These are phyloP conservation scores for Puccinia horiana DNA, from an alignment of 1,284 basidiomycete species.

Conservation along the genomic window DNA sequence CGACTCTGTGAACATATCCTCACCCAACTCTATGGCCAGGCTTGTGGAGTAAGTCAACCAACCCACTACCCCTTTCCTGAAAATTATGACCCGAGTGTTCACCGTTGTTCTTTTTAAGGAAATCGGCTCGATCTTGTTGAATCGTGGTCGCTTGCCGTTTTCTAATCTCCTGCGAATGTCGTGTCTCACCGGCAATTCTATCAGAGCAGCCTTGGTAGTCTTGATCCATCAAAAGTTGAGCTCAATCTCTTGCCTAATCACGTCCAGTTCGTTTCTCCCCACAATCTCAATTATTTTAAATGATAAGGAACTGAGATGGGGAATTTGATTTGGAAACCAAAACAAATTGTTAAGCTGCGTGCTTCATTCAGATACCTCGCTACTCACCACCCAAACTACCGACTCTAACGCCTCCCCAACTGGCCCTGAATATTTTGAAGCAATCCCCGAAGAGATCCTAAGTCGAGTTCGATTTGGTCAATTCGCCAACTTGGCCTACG, in stretches of 20 bases:
- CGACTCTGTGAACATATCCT: conserved; percentile 38
- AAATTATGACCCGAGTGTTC: background rate
- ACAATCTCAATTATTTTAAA: background rate
- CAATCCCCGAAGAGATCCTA: conserved; percentile 24
- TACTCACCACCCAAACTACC: background rate
- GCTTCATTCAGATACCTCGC: conserved; percentile 38
- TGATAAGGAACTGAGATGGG: background rate
- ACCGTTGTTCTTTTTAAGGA: conserved; percentile 17
- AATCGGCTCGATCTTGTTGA: conserved; percentile 38
- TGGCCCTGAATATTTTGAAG: conserved; percentile 32
- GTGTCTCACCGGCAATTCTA: conserved; percentile 34
- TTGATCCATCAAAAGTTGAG: conserved; percentile 45
- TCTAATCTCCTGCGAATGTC: conserved; percentile 29
- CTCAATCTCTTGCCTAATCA: background rate
- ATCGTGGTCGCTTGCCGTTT: conserved; percentile 41
- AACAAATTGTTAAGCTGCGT: conserved; percentile 24
- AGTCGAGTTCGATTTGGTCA: conserved; percentile 34
- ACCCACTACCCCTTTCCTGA: background rate
- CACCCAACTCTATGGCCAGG: conserved; percentile 35
- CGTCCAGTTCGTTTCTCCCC: background rate
- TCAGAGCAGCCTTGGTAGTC: conserved; percentile 25
- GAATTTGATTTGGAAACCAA: no score
- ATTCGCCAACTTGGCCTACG: conserved; percentile 20
- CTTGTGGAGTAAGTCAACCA: conserved; percentile 34
- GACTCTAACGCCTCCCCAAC: background rate